Conservation (phyloP, 2,329 filamentous ascomycete genomes). For the Trichoderma hamatum region DNA sequence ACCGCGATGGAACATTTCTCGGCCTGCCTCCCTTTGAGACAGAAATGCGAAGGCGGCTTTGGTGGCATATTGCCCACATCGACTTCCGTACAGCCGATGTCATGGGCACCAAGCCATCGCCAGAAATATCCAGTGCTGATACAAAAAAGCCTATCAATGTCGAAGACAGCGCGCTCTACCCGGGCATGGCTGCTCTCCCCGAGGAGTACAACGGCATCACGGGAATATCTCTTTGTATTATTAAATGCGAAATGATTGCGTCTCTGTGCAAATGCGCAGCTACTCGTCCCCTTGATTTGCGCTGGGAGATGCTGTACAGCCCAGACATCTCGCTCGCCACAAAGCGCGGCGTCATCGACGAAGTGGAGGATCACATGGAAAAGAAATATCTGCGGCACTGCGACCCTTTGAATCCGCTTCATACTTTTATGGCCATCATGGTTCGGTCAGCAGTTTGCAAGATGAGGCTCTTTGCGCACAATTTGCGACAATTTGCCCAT, state of each 20-base stretch:
- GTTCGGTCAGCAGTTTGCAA: constrained; percentile 1
- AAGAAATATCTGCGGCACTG: constrained; percentile 12
- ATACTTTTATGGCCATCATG: constrained; percentile 5
- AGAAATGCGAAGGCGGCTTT: constrained; percentile 68
- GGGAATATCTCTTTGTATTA: neutral
- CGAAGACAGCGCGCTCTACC: constrained; percentile 61
- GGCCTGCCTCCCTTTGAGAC: constrained; percentile 57
- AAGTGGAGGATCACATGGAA: constrained; percentile 4
- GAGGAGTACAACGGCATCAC: neutral
- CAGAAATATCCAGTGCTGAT: constrained; percentile 57
- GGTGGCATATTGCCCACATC: constrained; percentile 65
- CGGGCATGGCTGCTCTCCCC: constrained; percentile 51
- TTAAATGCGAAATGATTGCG: constrained; percentile 8
- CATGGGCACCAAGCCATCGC: constrained; percentile 58
- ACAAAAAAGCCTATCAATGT: constrained; percentile 60
- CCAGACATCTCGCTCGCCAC: neutral
- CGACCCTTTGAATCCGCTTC: neutral
- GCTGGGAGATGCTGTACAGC: constrained; percentile 10
- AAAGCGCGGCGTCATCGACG: constrained; percentile 3
- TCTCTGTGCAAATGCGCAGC: constrained; percentile 1
- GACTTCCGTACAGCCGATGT: constrained; percentile 60
- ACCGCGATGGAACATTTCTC: constrained; percentile 7
- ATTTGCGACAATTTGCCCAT: constrained; percentile 1
- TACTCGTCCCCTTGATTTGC: neutral
- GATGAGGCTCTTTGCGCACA: constrained; percentile 19